Conservation (phyloP, 192 early-diverging fungal species). For the Backusella morwellensis region DNA sequence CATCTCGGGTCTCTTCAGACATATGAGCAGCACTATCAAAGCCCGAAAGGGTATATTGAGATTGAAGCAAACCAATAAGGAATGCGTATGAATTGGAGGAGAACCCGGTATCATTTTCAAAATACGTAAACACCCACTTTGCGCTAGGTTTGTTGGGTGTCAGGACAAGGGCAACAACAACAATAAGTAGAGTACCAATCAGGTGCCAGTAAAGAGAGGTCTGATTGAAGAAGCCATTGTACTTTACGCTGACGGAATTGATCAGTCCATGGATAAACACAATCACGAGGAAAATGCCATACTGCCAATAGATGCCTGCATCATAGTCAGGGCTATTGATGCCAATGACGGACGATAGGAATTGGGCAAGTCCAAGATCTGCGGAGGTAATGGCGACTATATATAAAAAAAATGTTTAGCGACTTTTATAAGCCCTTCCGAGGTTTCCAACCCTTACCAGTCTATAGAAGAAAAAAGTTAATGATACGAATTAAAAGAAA, state of each 20-base stretch:
- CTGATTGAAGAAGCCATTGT: conserved; percentile 54
- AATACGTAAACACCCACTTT: conserved; percentile 48
- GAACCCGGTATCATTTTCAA: conserved; percentile 56
- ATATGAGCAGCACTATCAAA: conserved; percentile 48
- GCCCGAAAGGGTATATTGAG: conserved; percentile 57
- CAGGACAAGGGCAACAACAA: conserved; percentile 42
- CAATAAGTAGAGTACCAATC: conserved; percentile 44
- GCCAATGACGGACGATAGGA: conserved; percentile 39
- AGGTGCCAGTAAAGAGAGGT: conserved; percentile 41
- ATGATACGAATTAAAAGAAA: background rate
- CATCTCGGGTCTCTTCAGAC: conserved; percentile 54
- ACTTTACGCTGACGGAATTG: conserved; percentile 49
- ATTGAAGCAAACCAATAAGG: conserved; percentile 49
- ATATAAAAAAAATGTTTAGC: background rate
- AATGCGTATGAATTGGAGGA: conserved; percentile 47
- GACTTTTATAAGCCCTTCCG: background rate
- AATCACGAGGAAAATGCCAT: conserved; percentile 51
- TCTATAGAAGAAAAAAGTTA: background rate
- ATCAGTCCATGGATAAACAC: conserved; percentile 49
- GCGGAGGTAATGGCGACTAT: conserved; percentile 48
- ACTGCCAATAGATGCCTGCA: conserved; percentile 45
- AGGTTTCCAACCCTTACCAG: background rate
- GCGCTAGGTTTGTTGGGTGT: conserved; percentile 45
- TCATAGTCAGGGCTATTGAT: conserved; percentile 28
- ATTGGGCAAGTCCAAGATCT: conserved; percentile 50